These are phyloP conservation scores for Fistulinella prunicolor DNA, from an alignment of 768 basidiomycete species.

Conservation along the genomic window DNA sequence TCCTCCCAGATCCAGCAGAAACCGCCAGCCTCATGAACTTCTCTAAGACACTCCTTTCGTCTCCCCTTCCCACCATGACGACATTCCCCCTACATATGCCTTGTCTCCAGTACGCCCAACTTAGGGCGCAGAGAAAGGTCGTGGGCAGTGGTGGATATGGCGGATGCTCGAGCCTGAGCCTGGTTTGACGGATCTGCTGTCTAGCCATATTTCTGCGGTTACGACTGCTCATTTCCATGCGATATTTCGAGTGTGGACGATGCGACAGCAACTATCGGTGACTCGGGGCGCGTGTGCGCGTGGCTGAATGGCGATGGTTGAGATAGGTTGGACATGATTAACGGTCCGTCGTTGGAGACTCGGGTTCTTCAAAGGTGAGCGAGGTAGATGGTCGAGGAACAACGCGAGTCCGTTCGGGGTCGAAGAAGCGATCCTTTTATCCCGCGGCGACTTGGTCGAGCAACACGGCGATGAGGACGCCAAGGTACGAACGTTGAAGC, in stretches of 20 bases:
- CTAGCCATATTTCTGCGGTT: background rate
- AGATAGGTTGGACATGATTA: background rate
- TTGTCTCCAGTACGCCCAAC: constrained; percentile 18
- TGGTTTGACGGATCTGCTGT: background rate
- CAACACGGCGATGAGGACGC: background rate
- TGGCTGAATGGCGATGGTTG: background rate
- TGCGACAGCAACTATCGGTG: background rate
- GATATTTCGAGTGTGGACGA: constrained; percentile 2
- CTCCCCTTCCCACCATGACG: background rate
- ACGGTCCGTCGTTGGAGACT: background rate
- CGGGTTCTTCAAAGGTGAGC: background rate
- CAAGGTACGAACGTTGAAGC: background rate
- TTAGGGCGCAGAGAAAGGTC: constrained; percentile 15
- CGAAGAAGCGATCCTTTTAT: background rate
- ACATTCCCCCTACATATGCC: constrained; percentile 1
- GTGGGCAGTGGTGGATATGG: constrained; percentile 3
- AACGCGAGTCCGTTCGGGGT: background rate
- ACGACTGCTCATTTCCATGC: background rate
- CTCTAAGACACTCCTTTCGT: background rate
- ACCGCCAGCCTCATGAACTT: background rate
- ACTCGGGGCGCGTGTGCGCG: background rate
- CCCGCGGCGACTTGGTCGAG: background rate
- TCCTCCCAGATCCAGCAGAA: background rate
- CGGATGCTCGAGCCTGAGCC: background rate
- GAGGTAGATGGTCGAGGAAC: background rate